A percentile compares a stretch with the other conserved stretches of the same genome.
These are phyloP conservation scores for Flueggea neowawraea DNA, from an alignment of 441 rosid species.

Conservation along the genomic window DNA sequence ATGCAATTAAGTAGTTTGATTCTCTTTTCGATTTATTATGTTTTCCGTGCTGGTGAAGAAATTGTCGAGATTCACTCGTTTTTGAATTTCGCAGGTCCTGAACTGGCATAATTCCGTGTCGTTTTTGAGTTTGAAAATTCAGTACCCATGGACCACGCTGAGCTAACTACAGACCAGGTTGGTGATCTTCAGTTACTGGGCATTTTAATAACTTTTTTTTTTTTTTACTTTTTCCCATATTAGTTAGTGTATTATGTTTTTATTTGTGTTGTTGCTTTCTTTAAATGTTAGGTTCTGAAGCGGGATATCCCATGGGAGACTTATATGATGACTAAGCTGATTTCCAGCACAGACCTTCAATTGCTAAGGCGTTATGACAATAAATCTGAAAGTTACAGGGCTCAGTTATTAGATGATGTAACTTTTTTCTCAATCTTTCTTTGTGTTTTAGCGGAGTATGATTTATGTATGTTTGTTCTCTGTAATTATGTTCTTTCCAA, in stretches of 20 bases:
- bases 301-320: constrained; percentile 99
- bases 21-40: no score
- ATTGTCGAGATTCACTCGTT: no score
- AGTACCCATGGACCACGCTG: constrained; percentile 64
- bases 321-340: constrained; percentile 85
- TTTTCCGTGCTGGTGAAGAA: no score
- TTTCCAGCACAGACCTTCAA: constrained; percentile 87
- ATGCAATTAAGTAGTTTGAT: no score
- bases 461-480: no score
- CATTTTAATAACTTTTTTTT: background rate
- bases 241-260: background rate
- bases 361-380: constrained; percentile 82
- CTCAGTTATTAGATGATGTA: constrained; percentile 93
- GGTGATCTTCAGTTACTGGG: background rate
- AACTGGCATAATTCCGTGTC: no score
- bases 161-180: constrained; percentile 74
- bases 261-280: background rate
- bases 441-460: no score
- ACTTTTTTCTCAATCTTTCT: background rate
- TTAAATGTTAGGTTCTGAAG: constrained; percentile 56
- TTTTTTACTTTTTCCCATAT: background rate
- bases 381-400: constrained; percentile 68
- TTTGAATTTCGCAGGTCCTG: no score
- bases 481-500: no score
- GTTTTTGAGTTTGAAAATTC: no score